phyloP scores from a whole-genome alignment of 176 grass and related monocot species.

The Lolium multiflorum region DNA sequence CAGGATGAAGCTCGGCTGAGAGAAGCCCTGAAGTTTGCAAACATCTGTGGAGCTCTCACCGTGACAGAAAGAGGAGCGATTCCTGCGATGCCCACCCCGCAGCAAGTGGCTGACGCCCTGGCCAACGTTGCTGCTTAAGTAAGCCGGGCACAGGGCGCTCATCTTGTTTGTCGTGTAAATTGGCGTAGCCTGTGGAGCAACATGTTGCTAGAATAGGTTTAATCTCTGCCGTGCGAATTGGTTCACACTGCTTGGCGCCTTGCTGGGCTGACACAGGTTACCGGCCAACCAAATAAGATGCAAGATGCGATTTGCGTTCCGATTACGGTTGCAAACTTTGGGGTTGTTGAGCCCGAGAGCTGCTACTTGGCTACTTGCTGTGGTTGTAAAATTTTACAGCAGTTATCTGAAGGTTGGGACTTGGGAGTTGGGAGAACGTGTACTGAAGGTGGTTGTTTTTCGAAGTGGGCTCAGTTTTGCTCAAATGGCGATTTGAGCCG shows the following conservation, averaged over 20 bases:
- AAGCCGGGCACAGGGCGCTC: neutral
- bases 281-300: conserved; percentile 42
- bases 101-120: conserved; percentile 77
- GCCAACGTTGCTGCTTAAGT: conserved; percentile 55
- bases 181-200: neutral
- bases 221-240: neutral
- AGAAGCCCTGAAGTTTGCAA: conserved; percentile 92
- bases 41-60: conserved; percentile 82
- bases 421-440: neutral
- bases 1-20: conserved; percentile 78
- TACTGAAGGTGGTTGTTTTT: neutral
- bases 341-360: neutral
- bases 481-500: too few relatives aligned
- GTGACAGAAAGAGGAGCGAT: conserved; percentile 90
- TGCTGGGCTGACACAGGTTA: neutral
- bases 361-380: neutral
- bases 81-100: conserved; percentile 75
- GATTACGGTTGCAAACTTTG: neutral
- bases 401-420: neutral
- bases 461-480: neutral
- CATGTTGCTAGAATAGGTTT: conserved; percentile 23
- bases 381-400: neutral
- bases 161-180: conserved; percentile 13
- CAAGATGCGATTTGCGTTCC: conserved; percentile 10
- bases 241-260: conserved; percentile 9